Base-by-base conservation (phyloP, 495 filamentous ascomycete genomes). In the Polyplosphaeria fusca region DNA sequence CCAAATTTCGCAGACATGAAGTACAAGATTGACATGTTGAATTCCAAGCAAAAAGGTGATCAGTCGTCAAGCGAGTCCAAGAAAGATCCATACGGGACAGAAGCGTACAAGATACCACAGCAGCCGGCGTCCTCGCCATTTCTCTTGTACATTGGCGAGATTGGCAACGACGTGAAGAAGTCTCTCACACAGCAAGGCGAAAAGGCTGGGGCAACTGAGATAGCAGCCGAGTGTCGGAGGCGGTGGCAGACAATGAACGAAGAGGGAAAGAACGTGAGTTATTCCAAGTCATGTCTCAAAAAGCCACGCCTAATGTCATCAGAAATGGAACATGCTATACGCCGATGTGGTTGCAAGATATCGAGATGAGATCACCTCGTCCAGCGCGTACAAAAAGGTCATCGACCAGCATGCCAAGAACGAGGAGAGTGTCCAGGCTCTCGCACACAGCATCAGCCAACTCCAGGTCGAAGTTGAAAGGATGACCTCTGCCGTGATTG, bases 261-360 rank as follows among this genome's bases (percentile, higher is more conserved):
- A 24, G 60, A 64, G 24, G 64, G 64, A 19, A 59, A 67, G 43
- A 61, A 51, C 41, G 63, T 68, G 46, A 49, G 66, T 53, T 2
- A 3, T 22, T 12, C 26, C 4, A 47, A 42, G 4, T 3, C 18
- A 32, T 14, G n/a, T n/a, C n/a, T n/a, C 37, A 20, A 18, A 18
- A 18, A 13, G 14, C 4, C 2, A 18, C 38, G 2, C 12, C 39
- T 60, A 52, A 64, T 16, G 18, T 4, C 3, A 18, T 13, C 19
- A 64, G 61, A 64, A 65, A 61, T 65, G 62, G 62, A 65, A 60
- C 47, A 61, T 58, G 25, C 52, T 52, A 18, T 65, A 65, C 37
- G 57, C 62, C 25, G 62, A 61, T 37, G 52, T 65, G 5, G 55
- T 65, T 5, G 62, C 62, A 11, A 19, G 52, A 23, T 61, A 65